phyloP scores from a whole-genome alignment of 2,329 filamentous ascomycete species.

The Trichoderma afroharzianum region DNA sequence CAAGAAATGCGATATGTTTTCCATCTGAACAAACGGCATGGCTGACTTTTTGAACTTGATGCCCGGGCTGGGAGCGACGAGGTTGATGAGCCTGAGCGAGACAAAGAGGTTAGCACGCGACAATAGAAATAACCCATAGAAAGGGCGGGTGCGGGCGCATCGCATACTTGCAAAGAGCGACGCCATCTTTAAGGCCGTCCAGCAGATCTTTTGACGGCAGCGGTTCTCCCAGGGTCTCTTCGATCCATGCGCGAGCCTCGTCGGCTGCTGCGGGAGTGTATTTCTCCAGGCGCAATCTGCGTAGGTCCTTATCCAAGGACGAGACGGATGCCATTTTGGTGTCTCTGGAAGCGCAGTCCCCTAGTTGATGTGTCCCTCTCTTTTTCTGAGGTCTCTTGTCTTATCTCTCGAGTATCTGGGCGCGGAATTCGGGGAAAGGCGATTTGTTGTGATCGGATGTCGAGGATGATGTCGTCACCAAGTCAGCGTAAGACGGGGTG shows the following conservation, averaged over 20 bases:
- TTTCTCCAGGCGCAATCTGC: slow-evolving; percentile 84
- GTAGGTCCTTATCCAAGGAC: slow-evolving; percentile 92
- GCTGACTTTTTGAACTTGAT: slow-evolving; percentile 86
- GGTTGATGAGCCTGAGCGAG: slow-evolving; percentile 69
- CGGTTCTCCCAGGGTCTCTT: slow-evolving; percentile 70
- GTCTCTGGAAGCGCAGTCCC: neutral
- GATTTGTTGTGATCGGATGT: neutral
- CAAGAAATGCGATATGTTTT: slow-evolving; percentile 97
- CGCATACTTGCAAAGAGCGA: slow-evolving; percentile 83
- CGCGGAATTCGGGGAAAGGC: neutral
- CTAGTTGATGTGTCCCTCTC: neutral
- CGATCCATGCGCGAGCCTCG: slow-evolving; percentile 83
- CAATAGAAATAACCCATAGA: neutral
- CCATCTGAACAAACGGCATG: slow-evolving; percentile 99
- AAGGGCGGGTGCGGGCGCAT: neutral
- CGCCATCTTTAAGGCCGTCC: slow-evolving; percentile 83
- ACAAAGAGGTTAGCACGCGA: neutral
- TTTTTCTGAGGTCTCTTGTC: neutral
- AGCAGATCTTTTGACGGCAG: slow-evolving; percentile 74
- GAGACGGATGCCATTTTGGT: slow-evolving; percentile 81
- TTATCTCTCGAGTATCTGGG: neutral
- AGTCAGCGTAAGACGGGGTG: slow-evolving; percentile 1
- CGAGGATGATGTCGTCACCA: slow-evolving; percentile 17
- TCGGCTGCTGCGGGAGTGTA: slow-evolving; percentile 89
- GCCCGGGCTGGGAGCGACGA: slow-evolving; percentile 69